Conservation (phyloP, 2,329 filamentous ascomycete species). For the Emmonsia crescens region DNA sequence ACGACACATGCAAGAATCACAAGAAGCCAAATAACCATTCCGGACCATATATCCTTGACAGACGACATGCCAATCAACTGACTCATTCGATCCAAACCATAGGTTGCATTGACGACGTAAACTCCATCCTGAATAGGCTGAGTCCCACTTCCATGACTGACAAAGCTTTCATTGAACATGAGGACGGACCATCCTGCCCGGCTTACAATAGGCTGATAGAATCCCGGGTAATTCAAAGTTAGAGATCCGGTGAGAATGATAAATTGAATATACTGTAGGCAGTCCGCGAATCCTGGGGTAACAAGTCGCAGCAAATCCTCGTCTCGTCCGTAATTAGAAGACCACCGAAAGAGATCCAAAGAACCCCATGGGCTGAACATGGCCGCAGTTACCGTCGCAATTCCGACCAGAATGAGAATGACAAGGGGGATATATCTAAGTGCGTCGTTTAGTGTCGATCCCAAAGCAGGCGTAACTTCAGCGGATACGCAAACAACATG, state of each 20-base stretch:
- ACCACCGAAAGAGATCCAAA: slow-evolving; percentile 83
- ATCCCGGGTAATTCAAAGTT: slow-evolving; percentile 82
- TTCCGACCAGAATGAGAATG: slow-evolving; percentile 66
- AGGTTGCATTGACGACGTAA: slow-evolving; percentile 67
- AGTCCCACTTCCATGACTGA: slow-evolving; percentile 55
- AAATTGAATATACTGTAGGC: slow-evolving; percentile 94
- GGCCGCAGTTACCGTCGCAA: slow-evolving; percentile 72
- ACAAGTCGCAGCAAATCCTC: slow-evolving; percentile 83
- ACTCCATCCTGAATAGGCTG: slow-evolving; percentile 68
- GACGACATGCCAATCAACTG: slow-evolving; percentile 73
- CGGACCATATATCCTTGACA: slow-evolving; percentile 77
- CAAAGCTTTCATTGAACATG: slow-evolving; percentile 87
- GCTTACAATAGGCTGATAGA: slow-evolving; percentile 83
- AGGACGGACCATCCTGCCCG: slow-evolving; percentile 79
- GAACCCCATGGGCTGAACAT: slow-evolving; percentile 93
- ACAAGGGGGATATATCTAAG: slow-evolving; percentile 67
- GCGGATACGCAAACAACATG: slow-evolving; percentile 70
- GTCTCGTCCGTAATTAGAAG: slow-evolving; percentile 94
- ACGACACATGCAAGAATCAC: slow-evolving; percentile 61
- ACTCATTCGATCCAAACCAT: slow-evolving; percentile 67
- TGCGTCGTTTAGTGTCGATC: slow-evolving; percentile 53
- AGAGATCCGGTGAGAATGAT: slow-evolving; percentile 77
- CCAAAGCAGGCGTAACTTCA: slow-evolving; percentile 75
- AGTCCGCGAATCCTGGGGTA: slow-evolving; percentile 93
- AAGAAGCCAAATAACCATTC: slow-evolving; percentile 84